Percentiles rank a stretch among this genome's conserved stretches.
Evolutionary conservation across 106 monocot species (phyloP).

Genomic region (Allium fistulosum): DNA sequence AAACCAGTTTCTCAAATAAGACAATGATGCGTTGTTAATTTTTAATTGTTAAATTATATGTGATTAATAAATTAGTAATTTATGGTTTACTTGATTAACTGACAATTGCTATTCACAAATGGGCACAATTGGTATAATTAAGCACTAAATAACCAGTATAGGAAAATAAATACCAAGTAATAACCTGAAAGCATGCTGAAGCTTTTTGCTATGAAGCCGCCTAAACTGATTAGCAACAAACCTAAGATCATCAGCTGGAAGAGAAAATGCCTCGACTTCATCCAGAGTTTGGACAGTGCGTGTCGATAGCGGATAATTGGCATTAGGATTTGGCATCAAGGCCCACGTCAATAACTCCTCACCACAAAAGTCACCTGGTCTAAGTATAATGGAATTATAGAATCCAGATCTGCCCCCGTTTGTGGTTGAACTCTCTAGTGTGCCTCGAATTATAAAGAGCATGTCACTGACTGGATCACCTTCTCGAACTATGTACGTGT

Average conservation of each 20-base stretch:
- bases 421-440: conserved; percentile 82
- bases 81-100: too few relatives aligned
- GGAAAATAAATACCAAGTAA: too few relatives aligned
- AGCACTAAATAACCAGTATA: too few relatives aligned
- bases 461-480: conserved; percentile 88
- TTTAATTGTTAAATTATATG: too few relatives aligned
- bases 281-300: conserved; percentile 56
- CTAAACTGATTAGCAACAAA: conserved; percentile 86
- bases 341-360: conserved; percentile 89
- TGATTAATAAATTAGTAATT: too few relatives aligned
- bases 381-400: conserved; percentile 70
- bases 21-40: too few relatives aligned
- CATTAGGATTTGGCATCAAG: conserved; percentile 54
- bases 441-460: conserved; percentile 81
- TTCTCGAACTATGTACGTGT: conserved; percentile 74
- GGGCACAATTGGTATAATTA: too few relatives aligned
- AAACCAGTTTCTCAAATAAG: too few relatives aligned
- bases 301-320: conserved; percentile 63
- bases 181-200: conserved; percentile 74
- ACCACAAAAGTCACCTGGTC: conserved; percentile 80
- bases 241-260: conserved; percentile 78
- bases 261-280: conserved; percentile 76
- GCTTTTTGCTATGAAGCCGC: conserved; percentile 79
- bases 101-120: too few relatives aligned
- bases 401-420: conserved; percentile 87